These are phyloP conservation scores for Colletotrichum cuscutae DNA, from an alignment of 2,329 filamentous ascomycete species.

Conservation along the genomic window DNA sequence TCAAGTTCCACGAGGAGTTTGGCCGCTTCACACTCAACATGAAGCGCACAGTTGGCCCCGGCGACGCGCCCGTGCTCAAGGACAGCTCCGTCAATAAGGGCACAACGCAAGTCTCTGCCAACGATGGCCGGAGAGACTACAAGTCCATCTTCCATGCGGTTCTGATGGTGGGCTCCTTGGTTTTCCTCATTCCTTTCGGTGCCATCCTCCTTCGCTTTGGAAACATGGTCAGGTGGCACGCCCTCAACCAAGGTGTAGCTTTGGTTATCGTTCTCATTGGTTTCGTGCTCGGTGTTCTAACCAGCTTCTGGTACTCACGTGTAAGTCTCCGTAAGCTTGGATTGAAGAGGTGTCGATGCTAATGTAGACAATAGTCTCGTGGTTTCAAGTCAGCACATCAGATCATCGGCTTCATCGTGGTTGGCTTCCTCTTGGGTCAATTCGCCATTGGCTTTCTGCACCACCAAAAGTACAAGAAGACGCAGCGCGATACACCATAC, in stretches of 20 bases:
- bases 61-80: slow-evolving; percentile 53
- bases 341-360: neutral
- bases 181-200: slow-evolving; percentile 66
- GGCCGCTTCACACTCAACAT: slow-evolving; percentile 68
- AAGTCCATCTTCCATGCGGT: slow-evolving; percentile 56
- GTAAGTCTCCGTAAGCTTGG: slow-evolving; percentile 50
- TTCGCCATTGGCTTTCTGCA: slow-evolving; percentile 66
- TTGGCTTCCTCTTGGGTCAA: slow-evolving; percentile 62
- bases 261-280: slow-evolving; percentile 60
- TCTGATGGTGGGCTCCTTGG: slow-evolving; percentile 66
- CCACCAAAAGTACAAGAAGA: slow-evolving; percentile 63
- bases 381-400: slow-evolving; percentile 65
- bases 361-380: slow-evolving; percentile 53
- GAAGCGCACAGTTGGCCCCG: slow-evolving; percentile 57
- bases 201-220: slow-evolving; percentile 63
- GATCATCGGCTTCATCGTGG: slow-evolving; percentile 66
- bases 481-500: slow-evolving; percentile 58
- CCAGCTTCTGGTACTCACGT: slow-evolving; percentile 64
- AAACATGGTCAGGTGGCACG: slow-evolving; percentile 65
- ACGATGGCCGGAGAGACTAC: slow-evolving; percentile 47
- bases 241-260: slow-evolving; percentile 61
- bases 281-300: slow-evolving; percentile 61
- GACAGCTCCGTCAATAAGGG: slow-evolving; percentile 47
- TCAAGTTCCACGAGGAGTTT: slow-evolving; percentile 64
- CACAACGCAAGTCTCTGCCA: slow-evolving; percentile 42